These are phyloP conservation scores for Claviceps sp. DNA, from an alignment of 2,329 filamentous ascomycete genomes.

Conservation along the genomic window DNA sequence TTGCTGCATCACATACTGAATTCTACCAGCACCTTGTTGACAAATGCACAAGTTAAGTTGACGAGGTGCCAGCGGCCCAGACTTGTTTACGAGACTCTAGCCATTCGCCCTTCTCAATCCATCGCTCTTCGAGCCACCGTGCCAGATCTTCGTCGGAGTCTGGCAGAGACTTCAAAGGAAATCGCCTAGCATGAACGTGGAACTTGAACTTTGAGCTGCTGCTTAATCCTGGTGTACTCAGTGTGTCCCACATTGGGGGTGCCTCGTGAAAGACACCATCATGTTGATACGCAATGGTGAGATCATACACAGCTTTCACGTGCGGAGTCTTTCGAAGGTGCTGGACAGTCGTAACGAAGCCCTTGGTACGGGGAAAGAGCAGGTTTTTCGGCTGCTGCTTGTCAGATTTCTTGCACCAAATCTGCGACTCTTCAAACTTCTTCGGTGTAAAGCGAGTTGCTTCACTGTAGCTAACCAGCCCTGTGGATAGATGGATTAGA, in stretches of 20 bases:
- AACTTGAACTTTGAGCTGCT: conserved; percentile 28
- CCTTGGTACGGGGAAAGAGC: conserved; percentile 46
- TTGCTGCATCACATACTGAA: not conserved
- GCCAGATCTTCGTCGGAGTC: conserved; percentile 33
- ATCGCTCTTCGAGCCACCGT: conserved; percentile 38
- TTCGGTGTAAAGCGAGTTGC: conserved; percentile 43
- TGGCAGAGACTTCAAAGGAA: conserved; percentile 34
- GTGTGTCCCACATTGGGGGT: conserved; percentile 39
- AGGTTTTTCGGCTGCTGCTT: conserved; percentile 41
- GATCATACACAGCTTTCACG: conserved; percentile 40
- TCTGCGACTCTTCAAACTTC: conserved; percentile 37
- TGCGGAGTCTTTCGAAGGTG: conserved; percentile 37
- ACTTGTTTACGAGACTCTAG: conserved; percentile 23
- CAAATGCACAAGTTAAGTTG: not conserved
- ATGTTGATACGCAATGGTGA: conserved; percentile 40
- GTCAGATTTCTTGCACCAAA: conserved; percentile 37
- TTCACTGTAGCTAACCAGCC: conserved; percentile 53
- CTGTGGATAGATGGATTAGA: conserved; percentile 18
- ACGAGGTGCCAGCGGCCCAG: conserved; percentile 5
- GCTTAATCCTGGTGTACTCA: conserved; percentile 28
- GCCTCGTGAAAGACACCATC: conserved; percentile 29
- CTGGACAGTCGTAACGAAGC: conserved; percentile 46
- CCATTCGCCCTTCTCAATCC: conserved; percentile 40
- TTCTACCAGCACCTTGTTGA: not conserved
- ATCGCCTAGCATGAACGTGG: conserved; percentile 36